These are phyloP conservation scores for Globisporangium lucens DNA, from an alignment of 352 stramenopile genomes.

Conservation along the genomic window DNA sequence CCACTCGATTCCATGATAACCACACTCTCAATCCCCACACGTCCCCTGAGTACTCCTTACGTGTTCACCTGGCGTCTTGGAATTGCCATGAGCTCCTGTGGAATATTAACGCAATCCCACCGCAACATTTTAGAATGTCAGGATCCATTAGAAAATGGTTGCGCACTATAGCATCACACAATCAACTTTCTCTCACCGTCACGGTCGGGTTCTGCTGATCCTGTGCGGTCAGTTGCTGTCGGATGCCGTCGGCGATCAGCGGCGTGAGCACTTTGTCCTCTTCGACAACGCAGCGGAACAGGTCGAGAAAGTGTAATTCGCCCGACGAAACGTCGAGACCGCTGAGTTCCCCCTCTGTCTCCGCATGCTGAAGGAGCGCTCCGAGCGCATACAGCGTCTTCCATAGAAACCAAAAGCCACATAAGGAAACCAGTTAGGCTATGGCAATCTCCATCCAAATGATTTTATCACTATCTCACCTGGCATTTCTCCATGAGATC, in stretches of 20 bases:
- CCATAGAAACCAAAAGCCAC: background rate
- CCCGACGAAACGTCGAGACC: constrained; percentile 43
- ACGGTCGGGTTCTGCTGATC: constrained; percentile 47
- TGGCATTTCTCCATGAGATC: constrained; percentile 59
- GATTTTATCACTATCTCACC: constrained; percentile 9
- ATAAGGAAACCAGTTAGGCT: background rate
- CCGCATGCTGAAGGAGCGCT: constrained; percentile 42
- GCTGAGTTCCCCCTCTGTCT: constrained; percentile 37
- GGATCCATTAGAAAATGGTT: background rate
- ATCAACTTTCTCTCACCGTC: constrained; percentile 11
- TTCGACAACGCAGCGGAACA: constrained; percentile 70
- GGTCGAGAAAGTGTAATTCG: constrained; percentile 64
- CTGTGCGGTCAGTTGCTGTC: constrained; percentile 30
- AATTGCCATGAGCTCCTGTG: constrained; percentile 36
- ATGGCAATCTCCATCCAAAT: background rate
- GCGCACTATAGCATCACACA: too few species aligned
- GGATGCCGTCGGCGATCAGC: constrained; percentile 51
- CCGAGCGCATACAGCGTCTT: constrained; percentile 54
- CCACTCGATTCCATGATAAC: background rate
- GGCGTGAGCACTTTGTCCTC: constrained; percentile 60
- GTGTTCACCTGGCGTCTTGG: constrained; percentile 13
- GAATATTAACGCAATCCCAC: background rate
- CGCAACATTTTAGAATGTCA: background rate
- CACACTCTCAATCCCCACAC: background rate
- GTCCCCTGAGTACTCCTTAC: too few species aligned